Percentiles rank a stretch among this genome's conserved stretches.
Evolutionary conservation across 2,329 filamentous ascomycete genomes (phyloP).

Genomic region (Sporothrix pallida): DNA sequence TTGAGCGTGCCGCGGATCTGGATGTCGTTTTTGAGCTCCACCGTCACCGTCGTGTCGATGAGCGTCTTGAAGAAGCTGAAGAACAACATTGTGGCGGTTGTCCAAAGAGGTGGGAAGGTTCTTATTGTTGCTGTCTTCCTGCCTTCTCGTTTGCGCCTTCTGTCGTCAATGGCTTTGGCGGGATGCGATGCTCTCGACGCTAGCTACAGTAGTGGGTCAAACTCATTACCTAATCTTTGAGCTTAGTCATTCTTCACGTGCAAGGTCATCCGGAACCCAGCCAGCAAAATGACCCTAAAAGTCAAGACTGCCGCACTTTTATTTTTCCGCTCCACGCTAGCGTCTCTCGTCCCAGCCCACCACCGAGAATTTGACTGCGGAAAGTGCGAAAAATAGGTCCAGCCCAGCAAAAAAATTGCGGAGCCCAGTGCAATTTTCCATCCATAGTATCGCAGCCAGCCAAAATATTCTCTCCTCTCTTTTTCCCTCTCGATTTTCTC

Average conservation of each 20-base stretch:
- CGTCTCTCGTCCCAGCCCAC: background rate
- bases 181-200: background rate
- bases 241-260: too few species aligned
- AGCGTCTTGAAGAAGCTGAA: slow-evolving; percentile 91
- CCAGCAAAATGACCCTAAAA: slow-evolving; percentile 1
- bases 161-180: slow-evolving; percentile 8
- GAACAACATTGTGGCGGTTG: slow-evolving; percentile 26
- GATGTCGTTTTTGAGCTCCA: slow-evolving; percentile 99
- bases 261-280: background rate
- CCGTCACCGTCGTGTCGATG: slow-evolving; percentile 94
- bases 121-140: too few species aligned
- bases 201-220: too few species aligned
- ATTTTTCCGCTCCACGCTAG: slow-evolving; percentile 20
- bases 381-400: slow-evolving; percentile 32
- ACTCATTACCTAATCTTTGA: too few species aligned
- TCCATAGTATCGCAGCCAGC: slow-evolving; percentile 19
- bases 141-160: too few species aligned
- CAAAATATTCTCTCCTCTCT: slow-evolving; percentile 30
- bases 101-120: too few species aligned
- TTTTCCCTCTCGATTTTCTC: slow-evolving; percentile 37
- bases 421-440: slow-evolving; percentile 32
- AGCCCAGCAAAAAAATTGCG: slow-evolving; percentile 23
- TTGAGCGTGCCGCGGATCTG: slow-evolving; percentile 94
- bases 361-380: background rate
- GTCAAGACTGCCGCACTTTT: background rate